A percentile compares a stretch with the other conserved stretches of the same genome.
Evolutionary conservation across 2,329 filamentous ascomycete species (phyloP).

Genomic region (Ophiobolus disseminans): DNA sequence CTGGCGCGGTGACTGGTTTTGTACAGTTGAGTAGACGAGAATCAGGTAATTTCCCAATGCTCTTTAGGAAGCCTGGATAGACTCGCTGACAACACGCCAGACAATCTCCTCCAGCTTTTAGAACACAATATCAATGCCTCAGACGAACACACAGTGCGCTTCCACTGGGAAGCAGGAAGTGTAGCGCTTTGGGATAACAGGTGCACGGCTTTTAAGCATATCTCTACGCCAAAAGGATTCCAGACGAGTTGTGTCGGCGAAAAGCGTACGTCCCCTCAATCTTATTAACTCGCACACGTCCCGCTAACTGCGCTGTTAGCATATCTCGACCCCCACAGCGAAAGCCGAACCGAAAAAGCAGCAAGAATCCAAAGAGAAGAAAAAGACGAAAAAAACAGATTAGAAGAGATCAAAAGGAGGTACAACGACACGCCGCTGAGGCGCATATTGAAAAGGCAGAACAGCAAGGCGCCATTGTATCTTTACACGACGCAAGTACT

Average conservation of each 20-base stretch:
- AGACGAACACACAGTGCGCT: slow-evolving; percentile 15
- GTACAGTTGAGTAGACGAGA: slow-evolving; percentile 59
- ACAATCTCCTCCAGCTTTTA: slow-evolving; percentile 15
- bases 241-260: slow-evolving; percentile 1
- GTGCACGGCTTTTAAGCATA: slow-evolving; percentile 8
- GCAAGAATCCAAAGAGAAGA: slow-evolving; percentile 6
- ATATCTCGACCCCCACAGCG: slow-evolving; percentile 14
- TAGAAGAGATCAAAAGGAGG: slow-evolving; percentile 8
- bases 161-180: slow-evolving; percentile 15
- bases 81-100: slow-evolving; percentile 1
- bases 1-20: slow-evolving; percentile 57
- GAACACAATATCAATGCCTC: slow-evolving; percentile 15
- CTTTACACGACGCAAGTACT: not conserved
- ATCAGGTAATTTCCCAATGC: slow-evolving; percentile 47
- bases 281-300: not conserved
- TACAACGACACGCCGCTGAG: slow-evolving; percentile 21
- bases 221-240: slow-evolving; percentile 1
- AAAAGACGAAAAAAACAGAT: slow-evolving; percentile 1
- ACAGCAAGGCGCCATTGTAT: not conserved
- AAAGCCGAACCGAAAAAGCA: slow-evolving; percentile 7
- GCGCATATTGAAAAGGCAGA: slow-evolving; percentile 14
- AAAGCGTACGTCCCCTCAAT: slow-evolving; percentile 10
- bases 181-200: slow-evolving; percentile 24
- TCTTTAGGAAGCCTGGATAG: not conserved
- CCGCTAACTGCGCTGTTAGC: slow-evolving; percentile 6